Base-by-base conservation (phyloP, 495 filamentous ascomycete genomes). In the Tuber aestivum region DNA sequence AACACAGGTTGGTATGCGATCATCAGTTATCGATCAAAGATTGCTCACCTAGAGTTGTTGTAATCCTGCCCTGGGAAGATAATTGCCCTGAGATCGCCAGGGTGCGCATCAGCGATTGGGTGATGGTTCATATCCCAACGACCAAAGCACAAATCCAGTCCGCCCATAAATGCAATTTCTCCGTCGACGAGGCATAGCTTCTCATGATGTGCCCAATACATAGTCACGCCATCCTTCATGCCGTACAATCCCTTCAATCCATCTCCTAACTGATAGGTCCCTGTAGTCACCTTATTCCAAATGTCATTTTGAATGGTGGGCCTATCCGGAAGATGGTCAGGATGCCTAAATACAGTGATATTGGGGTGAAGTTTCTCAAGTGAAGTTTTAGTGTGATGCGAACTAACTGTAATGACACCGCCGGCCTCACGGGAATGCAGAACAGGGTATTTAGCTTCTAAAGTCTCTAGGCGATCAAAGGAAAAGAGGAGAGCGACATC, bases 181-280 rank as follows among this genome's bases (percentile, higher is more conserved):
- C 81, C 79, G 83, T 98, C 95, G 45, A 98, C 85, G 16, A 97
- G 79, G 77, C 92, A 95, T 10, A 98, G 87, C 85, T 98, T 98
- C 84, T 98, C 95, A 76, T 97, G 95, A 78, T 98, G 95, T 0
- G 95, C 94, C 94, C 94, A 98, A 84, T 93, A 98, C 7, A 98
- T 84, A 32, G 97, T 91, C 8, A 92, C 89, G 73, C 92, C 94
- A 41, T 94, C 92, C 70, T 90, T 88, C 72, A 89, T 88, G 69
- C 95, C 95, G 80, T 97, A 98, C 3, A 98, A 65, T 32, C 81
- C 79, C 65, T 81, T 83, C 27, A 83, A 12, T 2, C 80, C 75
- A 70, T 83, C 82, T 10, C 79, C 81, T 27, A 90, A 84, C 41
- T 84, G 79, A 69, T 87, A 86, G 3, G 82, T 85, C 27, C 85